Evolutionary conservation across 2,329 filamentous ascomycete genomes (phyloP).

Genomic region (Botrytis cinerea): DNA sequence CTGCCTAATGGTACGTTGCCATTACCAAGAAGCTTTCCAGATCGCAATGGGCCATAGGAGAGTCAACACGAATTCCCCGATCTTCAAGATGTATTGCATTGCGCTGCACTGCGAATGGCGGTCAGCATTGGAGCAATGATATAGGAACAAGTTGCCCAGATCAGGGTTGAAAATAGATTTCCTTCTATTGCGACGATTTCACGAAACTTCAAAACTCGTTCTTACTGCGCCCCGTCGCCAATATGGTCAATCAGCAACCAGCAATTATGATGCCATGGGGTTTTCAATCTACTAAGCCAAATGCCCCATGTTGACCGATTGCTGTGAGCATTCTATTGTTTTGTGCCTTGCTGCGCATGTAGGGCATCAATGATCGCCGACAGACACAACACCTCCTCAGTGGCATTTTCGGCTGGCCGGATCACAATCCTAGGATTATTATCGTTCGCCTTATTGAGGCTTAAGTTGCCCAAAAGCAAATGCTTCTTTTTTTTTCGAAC

Average conservation of each 20-base stretch:
- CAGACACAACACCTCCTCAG: constrained; percentile 10
- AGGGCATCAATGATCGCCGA: neutral
- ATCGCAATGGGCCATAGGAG: neutral
- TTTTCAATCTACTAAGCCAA: neutral
- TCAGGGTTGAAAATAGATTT: constrained; percentile 14
- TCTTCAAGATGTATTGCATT: neutral
- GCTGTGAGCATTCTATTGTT: neutral
- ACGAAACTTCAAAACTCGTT: neutral
- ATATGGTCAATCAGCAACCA: neutral
- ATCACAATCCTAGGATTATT: constrained; percentile 9
- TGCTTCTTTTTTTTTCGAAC: neutral
- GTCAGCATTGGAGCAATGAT: constrained; percentile 19
- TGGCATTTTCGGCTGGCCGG: constrained; percentile 17
- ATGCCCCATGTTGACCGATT: neutral
- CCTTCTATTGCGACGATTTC: neutral
- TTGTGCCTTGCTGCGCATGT: constrained; percentile 23
- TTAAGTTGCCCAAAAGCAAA: constrained; percentile 22
- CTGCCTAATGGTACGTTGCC: constrained; percentile 16
- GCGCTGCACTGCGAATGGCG: neutral
- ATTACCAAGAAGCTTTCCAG: neutral
- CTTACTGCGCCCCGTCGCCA: neutral
- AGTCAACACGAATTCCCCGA: neutral
- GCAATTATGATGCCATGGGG: neutral
- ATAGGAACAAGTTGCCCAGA: constrained; percentile 25
- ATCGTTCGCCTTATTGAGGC: constrained; percentile 22